Conservation (phyloP, 352 stramenopile genomes). For the Aphanomyces stellatus region DNA sequence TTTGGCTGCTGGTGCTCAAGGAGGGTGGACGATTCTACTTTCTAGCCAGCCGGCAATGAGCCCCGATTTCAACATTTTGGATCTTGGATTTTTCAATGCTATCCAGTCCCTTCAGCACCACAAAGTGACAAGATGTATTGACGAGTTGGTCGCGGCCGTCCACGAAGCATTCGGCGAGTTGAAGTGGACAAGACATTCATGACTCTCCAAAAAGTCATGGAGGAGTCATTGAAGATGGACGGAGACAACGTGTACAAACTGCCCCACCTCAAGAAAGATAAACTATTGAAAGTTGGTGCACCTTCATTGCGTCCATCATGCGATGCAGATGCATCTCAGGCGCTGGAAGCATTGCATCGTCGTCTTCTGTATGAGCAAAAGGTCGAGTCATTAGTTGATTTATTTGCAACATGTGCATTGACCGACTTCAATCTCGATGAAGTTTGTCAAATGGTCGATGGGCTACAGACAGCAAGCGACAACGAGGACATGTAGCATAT, state of each 20-base stretch:
- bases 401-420: background rate
- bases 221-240: background rate
- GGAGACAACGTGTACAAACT: background rate
- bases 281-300: background rate
- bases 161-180: background rate
- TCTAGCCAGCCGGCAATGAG: background rate
- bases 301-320: background rate
- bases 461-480: background rate
- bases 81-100: constrained; percentile 23
- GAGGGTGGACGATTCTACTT: background rate
- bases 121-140: background rate
- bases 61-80: background rate
- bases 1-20: background rate
- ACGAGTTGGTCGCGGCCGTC: background rate
- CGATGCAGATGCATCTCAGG: background rate
- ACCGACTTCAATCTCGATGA: background rate
- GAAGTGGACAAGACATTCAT: constrained; percentile 2
- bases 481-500: background rate
- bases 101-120: constrained; percentile 22
- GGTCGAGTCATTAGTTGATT: background rate
- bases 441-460: background rate
- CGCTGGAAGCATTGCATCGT: background rate
- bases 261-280: constrained; percentile 3
- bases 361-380: background rate
- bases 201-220: constrained; percentile 4